Conservation (phyloP, 1,284 basidiomycete species). For the Coriolopsis trogii region DNA sequence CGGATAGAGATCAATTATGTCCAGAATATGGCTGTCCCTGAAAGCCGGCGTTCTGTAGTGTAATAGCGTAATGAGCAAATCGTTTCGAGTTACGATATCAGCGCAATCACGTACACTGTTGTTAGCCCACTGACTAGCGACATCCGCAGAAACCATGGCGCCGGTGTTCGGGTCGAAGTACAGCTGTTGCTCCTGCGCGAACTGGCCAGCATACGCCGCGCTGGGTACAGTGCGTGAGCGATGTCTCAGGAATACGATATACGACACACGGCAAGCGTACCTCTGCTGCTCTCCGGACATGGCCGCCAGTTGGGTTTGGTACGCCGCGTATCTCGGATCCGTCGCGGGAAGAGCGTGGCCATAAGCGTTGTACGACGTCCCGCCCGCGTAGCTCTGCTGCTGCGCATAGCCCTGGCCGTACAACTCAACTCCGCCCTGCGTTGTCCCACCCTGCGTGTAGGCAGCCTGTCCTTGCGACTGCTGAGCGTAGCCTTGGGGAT, state of each 20-base stretch:
- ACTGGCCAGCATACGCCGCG: conserved; percentile 15
- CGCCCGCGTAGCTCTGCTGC: conserved; percentile 23
- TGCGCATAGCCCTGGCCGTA: conserved; percentile 18
- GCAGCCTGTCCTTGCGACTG: no score
- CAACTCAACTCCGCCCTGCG: conserved; percentile 1
- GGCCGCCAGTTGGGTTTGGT: conserved; percentile 13
- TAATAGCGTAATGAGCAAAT: conserved; percentile 1
- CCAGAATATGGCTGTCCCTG: conserved; percentile 16
- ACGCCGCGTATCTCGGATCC: conserved; percentile 19
- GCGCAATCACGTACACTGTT: conserved; percentile 14
- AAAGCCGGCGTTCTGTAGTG: conserved; percentile 5
- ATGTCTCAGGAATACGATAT: not conserved
- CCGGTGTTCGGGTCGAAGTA: conserved; percentile 17
- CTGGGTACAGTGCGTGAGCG: conserved; percentile 2
- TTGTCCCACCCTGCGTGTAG: conserved; percentile 6
- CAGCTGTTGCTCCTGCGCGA: conserved; percentile 11
- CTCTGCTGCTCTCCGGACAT: conserved; percentile 8
- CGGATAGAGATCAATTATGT: conserved; percentile 1
- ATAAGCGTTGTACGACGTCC: conserved; percentile 21
- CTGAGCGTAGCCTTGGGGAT: conserved; percentile 8
- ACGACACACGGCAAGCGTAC: conserved; percentile 1
- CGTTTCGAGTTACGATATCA: not conserved
- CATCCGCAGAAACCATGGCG: conserved; percentile 17
- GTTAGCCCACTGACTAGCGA: conserved; percentile 18
- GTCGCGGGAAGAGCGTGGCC: conserved; percentile 7